These are phyloP conservation scores for Periconia macrospinosa DNA, from an alignment of 2,329 filamentous ascomycete genomes.

Conservation along the genomic window DNA sequence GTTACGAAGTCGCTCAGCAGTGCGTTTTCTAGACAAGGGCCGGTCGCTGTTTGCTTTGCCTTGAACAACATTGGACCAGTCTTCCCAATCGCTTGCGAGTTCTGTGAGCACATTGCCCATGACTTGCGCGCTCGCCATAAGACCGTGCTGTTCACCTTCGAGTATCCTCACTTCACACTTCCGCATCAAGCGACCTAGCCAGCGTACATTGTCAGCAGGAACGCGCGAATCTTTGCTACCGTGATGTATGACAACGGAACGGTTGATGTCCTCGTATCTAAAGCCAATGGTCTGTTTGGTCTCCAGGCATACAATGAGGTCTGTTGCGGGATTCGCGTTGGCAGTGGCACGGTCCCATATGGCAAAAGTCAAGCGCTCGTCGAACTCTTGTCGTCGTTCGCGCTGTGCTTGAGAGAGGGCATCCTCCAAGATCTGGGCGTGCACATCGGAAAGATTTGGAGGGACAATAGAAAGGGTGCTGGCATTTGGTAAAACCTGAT, in stretches of 20 bases:
- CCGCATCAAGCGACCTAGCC: conserved; percentile 92
- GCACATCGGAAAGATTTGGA: conserved; percentile 29
- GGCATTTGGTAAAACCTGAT: conserved; percentile 48
- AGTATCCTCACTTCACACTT: conserved; percentile 88
- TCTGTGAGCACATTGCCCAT: conserved; percentile 96
- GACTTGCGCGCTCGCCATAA: conserved; percentile 91
- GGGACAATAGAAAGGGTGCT: conserved; percentile 35
- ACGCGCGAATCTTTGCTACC: conserved; percentile 88
- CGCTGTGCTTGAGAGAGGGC: conserved; percentile 67
- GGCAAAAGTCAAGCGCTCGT: conserved; percentile 82
- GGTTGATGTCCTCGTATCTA: conserved; percentile 92
- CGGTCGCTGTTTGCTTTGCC: conserved; percentile 16
- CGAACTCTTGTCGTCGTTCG: conserved; percentile 75
- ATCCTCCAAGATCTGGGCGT: conserved; percentile 43
- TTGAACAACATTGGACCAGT: conserved; percentile 39
- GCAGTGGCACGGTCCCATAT: conserved; percentile 94
- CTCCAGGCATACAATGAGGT: conserved; percentile 90
- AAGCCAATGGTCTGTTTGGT: conserved; percentile 91
- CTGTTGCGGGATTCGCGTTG: conserved; percentile 90
- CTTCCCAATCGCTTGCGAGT: conserved; percentile 83
- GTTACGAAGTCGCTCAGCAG: conserved; percentile 11
- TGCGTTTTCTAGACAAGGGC: conserved; percentile 12
- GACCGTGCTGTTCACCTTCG: conserved; percentile 87
- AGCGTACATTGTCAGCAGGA: conserved; percentile 90
- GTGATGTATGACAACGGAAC: conserved; percentile 90